A percentile compares a stretch with the other conserved stretches of the same genome.
Evolutionary conservation across 2,329 filamentous ascomycete genomes (phyloP).

Genomic region (Aureobasidium sp.): DNA sequence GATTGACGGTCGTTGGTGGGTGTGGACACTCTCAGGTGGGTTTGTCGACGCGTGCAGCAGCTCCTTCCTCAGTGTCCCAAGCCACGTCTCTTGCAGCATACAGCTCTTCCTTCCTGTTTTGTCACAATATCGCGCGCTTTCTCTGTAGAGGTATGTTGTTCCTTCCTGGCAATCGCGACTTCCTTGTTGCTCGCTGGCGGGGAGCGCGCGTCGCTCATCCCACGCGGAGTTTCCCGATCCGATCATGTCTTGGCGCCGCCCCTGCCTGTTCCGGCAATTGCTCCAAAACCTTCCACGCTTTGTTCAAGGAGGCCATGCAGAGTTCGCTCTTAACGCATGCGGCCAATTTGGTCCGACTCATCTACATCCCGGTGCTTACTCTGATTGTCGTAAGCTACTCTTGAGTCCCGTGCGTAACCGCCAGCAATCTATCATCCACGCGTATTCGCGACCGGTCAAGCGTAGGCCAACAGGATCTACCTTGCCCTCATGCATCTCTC

Average conservation of each 20-base stretch:
- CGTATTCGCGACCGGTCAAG: not conserved
- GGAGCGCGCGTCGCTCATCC: not conserved
- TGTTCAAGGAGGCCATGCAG: not conserved
- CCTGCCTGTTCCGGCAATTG: not conserved
- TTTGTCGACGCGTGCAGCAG: not conserved
- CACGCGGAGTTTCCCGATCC: not conserved
- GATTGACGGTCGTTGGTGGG: not conserved
- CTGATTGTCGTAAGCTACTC: no score
- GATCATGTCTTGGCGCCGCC: not conserved
- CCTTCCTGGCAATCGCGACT: not conserved
- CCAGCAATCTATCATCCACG: not conserved
- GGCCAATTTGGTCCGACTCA: not conserved
- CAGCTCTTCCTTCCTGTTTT: not conserved
- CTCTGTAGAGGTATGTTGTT: not conserved
- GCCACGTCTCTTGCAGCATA: not conserved
- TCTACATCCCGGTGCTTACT: no score
- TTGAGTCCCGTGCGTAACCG: no score
- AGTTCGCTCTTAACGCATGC: not conserved
- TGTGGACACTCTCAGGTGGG: not conserved
- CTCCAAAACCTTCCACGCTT: not conserved
- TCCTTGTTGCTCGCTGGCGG: not conserved
- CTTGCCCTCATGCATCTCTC: not conserved
- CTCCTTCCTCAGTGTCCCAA: not conserved
- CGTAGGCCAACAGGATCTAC: not conserved
- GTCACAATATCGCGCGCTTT: not conserved